These are phyloP conservation scores for Limonium bicolor DNA, from an alignment of 148 eudicot species.

Conservation along the genomic window DNA sequence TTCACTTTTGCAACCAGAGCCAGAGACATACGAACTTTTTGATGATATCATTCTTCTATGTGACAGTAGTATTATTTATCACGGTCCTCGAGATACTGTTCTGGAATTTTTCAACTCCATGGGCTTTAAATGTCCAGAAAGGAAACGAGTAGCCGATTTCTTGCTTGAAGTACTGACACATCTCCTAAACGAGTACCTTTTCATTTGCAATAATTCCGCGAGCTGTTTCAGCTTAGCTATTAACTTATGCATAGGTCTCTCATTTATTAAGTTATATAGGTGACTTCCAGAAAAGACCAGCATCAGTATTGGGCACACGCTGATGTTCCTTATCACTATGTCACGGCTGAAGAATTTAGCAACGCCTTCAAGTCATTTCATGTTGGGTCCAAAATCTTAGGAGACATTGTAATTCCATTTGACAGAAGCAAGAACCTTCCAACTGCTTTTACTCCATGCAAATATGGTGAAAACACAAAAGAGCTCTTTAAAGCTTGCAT, in stretches of 20 bases:
- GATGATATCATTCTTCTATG: constrained; percentile 63
- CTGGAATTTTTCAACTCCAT: constrained; percentile 16
- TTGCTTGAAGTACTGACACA: constrained; percentile 7
- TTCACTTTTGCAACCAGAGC: constrained; percentile 74
- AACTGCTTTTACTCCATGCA: constrained; percentile 14
- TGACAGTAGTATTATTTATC: constrained; percentile 52
- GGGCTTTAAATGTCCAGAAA: no score
- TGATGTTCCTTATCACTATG: constrained; percentile 12
- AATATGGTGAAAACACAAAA: constrained; percentile 30
- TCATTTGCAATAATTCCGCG: no score
- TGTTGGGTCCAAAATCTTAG: constrained; percentile 7
- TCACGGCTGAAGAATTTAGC: constrained; percentile 13
- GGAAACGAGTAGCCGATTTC: constrained; percentile 26
- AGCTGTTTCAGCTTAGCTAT: no score
- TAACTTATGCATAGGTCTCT: no score
- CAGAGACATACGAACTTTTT: constrained; percentile 66
- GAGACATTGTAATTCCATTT: constrained; percentile 14
- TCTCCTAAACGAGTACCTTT: no score
- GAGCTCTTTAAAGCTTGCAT: constrained; percentile 41
- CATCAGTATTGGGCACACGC: constrained; percentile 14
- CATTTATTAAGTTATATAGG: no score
- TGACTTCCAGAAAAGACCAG: constrained; percentile 21
- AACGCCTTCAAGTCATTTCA: constrained; percentile 21
- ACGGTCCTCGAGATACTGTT: constrained; percentile 48
- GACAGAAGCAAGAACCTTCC: constrained; percentile 22